Conservation (phyloP, 2,329 filamentous ascomycete species). For the Xylariales sp. region DNA sequence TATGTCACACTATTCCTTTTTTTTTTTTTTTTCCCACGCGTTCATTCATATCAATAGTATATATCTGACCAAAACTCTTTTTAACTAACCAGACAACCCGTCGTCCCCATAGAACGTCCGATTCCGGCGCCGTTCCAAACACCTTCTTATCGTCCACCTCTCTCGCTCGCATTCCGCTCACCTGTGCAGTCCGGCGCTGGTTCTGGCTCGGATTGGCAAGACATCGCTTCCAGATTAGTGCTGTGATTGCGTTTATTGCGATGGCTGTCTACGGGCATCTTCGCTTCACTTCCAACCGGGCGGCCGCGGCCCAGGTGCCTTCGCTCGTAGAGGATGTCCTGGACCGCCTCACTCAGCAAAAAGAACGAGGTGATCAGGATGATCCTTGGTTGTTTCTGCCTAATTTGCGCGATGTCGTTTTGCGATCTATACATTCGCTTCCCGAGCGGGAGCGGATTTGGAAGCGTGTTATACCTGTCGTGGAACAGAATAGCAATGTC, state of each 20-base stretch:
- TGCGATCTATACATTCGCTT: slow-evolving; percentile 83
- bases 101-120: slow-evolving; percentile 77
- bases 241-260: slow-evolving; percentile 65
- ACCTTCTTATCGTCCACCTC: slow-evolving; percentile 82
- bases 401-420: slow-evolving; percentile 90
- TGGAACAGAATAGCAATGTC: slow-evolving; percentile 95
- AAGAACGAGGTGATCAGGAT: slow-evolving; percentile 76
- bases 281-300: slow-evolving; percentile 70
- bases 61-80: slow-evolving; percentile 63
- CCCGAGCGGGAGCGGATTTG: slow-evolving; percentile 83
- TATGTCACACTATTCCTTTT: slow-evolving; percentile 41
- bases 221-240: slow-evolving; percentile 87
- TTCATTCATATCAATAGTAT: slow-evolving; percentile 34
- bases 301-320: slow-evolving; percentile 79
- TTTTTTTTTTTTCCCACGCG: slow-evolving; percentile 34
- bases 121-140: slow-evolving; percentile 70
- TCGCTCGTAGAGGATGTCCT: slow-evolving; percentile 86
- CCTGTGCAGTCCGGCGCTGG: slow-evolving; percentile 82
- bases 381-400: slow-evolving; percentile 86
- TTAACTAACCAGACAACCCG: slow-evolving; percentile 86
- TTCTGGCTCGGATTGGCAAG: slow-evolving; percentile 83
- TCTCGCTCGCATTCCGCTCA: slow-evolving; percentile 90
- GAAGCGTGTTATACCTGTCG: slow-evolving; percentile 82
- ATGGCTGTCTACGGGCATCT: slow-evolving; percentile 72
- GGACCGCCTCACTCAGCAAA: slow-evolving; percentile 84